Percentiles rank a stretch among this genome's conserved stretches.
These are phyloP conservation scores for Akanthomyces lecanii DNA, from an alignment of 2,329 filamentous ascomycete genomes.

Conservation along the genomic window DNA sequence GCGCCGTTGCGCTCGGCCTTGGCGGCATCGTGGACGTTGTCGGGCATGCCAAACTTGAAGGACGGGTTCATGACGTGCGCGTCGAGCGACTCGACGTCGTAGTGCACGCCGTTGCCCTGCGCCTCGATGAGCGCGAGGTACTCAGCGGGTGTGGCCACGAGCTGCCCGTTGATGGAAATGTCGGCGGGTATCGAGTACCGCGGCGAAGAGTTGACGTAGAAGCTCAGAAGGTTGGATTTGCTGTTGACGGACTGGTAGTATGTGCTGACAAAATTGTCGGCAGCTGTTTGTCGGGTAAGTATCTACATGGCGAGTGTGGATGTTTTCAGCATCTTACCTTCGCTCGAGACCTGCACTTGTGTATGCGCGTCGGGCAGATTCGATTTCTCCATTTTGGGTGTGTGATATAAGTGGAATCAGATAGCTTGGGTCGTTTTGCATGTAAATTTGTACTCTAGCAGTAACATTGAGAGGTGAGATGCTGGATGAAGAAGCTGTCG, in stretches of 20 bases:
- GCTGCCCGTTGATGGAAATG: slow-evolving; percentile 76
- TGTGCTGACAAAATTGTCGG: slow-evolving; percentile 64
- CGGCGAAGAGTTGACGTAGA: slow-evolving; percentile 61
- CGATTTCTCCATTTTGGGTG: slow-evolving; percentile 26
- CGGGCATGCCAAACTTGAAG: slow-evolving; percentile 55
- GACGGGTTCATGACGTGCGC: slow-evolving; percentile 72
- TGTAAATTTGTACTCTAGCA: background rate
- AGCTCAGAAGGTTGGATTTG: slow-evolving; percentile 57
- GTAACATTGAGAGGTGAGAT: background rate
- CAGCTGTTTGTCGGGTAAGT: slow-evolving; percentile 45
- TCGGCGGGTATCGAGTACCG: slow-evolving; percentile 55
- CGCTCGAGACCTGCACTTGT: slow-evolving; percentile 42
- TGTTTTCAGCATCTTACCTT: slow-evolving; percentile 34
- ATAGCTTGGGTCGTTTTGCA: background rate
- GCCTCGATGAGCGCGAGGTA: slow-evolving; percentile 66
- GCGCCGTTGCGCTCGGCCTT: slow-evolving; percentile 47
- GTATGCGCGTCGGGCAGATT: slow-evolving; percentile 37
- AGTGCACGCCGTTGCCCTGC: slow-evolving; percentile 55
- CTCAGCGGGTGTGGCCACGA: slow-evolving; percentile 56
- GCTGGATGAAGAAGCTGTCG: slow-evolving; percentile 1
- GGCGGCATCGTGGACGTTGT: slow-evolving; percentile 36
- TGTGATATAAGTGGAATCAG: background rate
- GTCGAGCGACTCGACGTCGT: slow-evolving; percentile 73
- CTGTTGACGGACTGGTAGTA: slow-evolving; percentile 74
- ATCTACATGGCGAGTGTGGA: background rate